These are phyloP conservation scores for Volutella citrinella DNA, from an alignment of 2,329 filamentous ascomycete genomes.

Conservation along the genomic window DNA sequence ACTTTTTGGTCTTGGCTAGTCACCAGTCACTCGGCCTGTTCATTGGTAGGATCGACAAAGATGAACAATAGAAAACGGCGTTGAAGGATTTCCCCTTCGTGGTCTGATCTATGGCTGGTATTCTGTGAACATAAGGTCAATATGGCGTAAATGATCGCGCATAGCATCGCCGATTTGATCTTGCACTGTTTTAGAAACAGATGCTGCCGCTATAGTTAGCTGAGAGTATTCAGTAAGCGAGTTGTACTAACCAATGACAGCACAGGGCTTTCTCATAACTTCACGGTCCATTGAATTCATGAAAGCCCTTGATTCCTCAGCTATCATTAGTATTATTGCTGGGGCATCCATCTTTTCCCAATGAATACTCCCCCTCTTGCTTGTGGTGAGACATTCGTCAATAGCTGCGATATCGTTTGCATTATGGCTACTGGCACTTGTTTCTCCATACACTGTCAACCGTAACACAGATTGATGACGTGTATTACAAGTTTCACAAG, in stretches of 20 bases:
- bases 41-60: too few species aligned
- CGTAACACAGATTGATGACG: background rate
- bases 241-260: too few species aligned
- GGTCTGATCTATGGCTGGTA: too few species aligned
- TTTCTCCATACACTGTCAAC: background rate
- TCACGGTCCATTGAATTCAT: slow-evolving; percentile 1
- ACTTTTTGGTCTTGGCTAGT: too few species aligned
- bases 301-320: too few species aligned
- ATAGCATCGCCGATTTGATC: slow-evolving; percentile 2
- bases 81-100: too few species aligned
- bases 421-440: background rate
- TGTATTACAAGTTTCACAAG: background rate
- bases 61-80: too few species aligned
- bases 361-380: background rate
- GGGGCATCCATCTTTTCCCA: background rate
- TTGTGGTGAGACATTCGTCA: too few species aligned
- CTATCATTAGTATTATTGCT: background rate
- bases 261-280: too few species aligned
- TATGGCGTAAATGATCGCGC: background rate
- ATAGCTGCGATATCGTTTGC: background rate
- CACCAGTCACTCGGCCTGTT: too few species aligned
- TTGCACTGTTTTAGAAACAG: slow-evolving; percentile 5
- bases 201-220: slow-evolving; percentile 4
- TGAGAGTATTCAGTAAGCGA: too few species aligned
- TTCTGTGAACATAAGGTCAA: slow-evolving; percentile 8